These are phyloP conservation scores for Cryptococcus maquisensis DNA, from an alignment of 1,284 basidiomycete species.

Conservation along the genomic window DNA sequence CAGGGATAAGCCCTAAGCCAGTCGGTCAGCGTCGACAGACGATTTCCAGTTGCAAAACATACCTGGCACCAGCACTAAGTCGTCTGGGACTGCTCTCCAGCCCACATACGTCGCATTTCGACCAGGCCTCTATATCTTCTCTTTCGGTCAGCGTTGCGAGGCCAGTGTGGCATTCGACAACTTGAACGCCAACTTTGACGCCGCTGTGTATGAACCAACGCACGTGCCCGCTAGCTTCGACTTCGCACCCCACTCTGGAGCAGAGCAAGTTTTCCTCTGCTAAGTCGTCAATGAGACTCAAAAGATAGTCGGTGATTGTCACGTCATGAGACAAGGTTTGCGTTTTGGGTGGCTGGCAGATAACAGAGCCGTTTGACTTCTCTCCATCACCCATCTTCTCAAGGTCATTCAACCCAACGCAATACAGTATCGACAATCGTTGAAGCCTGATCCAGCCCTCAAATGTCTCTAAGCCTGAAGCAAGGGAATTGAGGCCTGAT, in stretches of 20 bases:
- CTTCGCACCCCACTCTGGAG: slow-evolving; percentile 20
- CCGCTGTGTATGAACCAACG: slow-evolving; percentile 20
- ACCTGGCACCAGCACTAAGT: slow-evolving; percentile 12
- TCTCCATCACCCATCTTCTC: not conserved
- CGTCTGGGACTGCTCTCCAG: slow-evolving; percentile 5
- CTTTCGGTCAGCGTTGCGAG: slow-evolving; percentile 4
- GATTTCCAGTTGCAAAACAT: not conserved
- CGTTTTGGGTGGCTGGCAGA: slow-evolving; percentile 13
- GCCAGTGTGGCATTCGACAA: slow-evolving; percentile 1
- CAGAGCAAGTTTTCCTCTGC: slow-evolving; percentile 17
- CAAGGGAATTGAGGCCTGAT: slow-evolving; percentile 24
- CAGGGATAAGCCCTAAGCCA: not conserved
- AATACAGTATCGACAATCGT: slow-evolving; percentile 21
- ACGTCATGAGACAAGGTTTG: slow-evolving; percentile 7
- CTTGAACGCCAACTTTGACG: slow-evolving; percentile 10
- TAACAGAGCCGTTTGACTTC: not conserved
- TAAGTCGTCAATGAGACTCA: slow-evolving; percentile 5
- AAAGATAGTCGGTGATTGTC: slow-evolving; percentile 8
- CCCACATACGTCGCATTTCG: slow-evolving; percentile 21
- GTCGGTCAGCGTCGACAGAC: not conserved
- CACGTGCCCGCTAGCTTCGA: slow-evolving; percentile 18
- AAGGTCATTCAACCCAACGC: slow-evolving; percentile 9
- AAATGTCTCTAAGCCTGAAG: slow-evolving; percentile 20
- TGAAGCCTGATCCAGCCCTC: slow-evolving; percentile 34
- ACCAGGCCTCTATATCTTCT: slow-evolving; percentile 15